These are phyloP conservation scores for Neoconidiobolus thromboides DNA, from an alignment of 371 early-diverging fungal genomes.

Conservation along the genomic window DNA sequence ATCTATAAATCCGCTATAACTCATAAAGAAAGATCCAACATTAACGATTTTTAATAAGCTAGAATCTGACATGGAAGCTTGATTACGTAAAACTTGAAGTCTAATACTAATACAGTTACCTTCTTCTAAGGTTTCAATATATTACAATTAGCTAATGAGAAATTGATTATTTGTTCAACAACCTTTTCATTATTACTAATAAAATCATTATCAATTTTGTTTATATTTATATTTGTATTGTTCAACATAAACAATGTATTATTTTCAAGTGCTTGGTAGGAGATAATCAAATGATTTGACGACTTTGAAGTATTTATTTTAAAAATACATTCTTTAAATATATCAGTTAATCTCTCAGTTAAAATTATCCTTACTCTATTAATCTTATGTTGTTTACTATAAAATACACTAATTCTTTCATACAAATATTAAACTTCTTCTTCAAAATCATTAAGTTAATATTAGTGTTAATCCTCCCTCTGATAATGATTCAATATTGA, in stretches of 20 bases:
- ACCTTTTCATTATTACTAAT: conserved; percentile 16
- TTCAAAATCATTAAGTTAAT: neutral
- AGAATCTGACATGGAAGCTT: conserved; percentile 18
- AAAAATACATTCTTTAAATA: conserved; percentile 9
- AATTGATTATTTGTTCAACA: conserved; percentile 11
- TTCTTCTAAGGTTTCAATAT: conserved; percentile 16
- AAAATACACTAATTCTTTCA: conserved; percentile 5
- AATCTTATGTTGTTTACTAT: neutral
- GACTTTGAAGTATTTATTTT: conserved; percentile 13
- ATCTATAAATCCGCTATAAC: conserved; percentile 16
- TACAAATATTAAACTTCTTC: neutral
- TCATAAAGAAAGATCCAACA: conserved; percentile 17
- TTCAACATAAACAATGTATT: conserved; percentile 11
- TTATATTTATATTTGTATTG: conserved; percentile 13
- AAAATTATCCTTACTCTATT: conserved; percentile 8
- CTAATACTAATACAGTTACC: conserved; percentile 20
- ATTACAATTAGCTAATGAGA: conserved; percentile 2
- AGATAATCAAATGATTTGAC: conserved; percentile 16
- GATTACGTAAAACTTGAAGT: conserved; percentile 14
- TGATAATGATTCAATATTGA: neutral
- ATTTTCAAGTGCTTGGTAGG: conserved; percentile 17
- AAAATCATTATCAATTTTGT: conserved; percentile 13
- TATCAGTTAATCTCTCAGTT: conserved; percentile 8
- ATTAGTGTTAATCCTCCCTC: conserved; percentile 9
- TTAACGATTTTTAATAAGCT: conserved; percentile 17